These are phyloP conservation scores for Pseudonitzschia pungens DNA, from an alignment of 108 stramenopile genomes.

Conservation along the genomic window DNA sequence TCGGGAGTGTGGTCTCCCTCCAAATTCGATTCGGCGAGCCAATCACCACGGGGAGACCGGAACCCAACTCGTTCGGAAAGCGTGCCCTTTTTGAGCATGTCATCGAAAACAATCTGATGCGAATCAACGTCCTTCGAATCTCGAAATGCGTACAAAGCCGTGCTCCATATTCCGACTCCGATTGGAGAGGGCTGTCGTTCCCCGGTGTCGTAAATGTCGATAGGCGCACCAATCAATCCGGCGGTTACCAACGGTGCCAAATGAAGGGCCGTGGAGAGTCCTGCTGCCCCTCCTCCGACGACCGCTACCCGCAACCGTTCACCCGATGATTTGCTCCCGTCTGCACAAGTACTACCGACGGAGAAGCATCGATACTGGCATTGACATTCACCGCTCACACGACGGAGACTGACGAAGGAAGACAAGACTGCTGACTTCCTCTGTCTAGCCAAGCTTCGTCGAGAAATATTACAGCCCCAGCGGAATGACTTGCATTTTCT, in stretches of 20 bases:
- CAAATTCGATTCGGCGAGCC: conserved; percentile 74
- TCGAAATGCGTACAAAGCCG: conserved; percentile 68
- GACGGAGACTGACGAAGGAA: not conserved
- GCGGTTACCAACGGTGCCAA: conserved; percentile 68
- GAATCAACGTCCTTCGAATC: conserved; percentile 46
- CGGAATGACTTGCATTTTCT: not conserved
- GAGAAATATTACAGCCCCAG: not conserved
- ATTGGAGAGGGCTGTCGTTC: conserved; percentile 28
- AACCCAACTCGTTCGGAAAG: conserved; percentile 78
- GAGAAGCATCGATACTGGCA: not conserved
- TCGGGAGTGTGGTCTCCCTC: conserved; percentile 44
- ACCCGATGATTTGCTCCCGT: not conserved
- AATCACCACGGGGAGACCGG: conserved; percentile 73
- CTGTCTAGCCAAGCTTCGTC: not conserved
- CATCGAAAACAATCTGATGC: conserved; percentile 49
- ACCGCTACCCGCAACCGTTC: conserved; percentile 71
- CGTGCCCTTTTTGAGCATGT: conserved; percentile 48
- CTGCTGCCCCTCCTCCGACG: conserved; percentile 78
- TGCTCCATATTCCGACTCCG: conserved; percentile 87
- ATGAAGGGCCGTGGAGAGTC: conserved; percentile 78
- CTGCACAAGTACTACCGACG: not conserved
- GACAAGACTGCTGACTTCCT: not conserved
- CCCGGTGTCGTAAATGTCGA: conserved; percentile 73
- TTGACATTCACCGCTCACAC: not conserved
- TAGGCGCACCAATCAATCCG: conserved; percentile 66